Base-by-base conservation (phyloP, 306 rosid species). In the Urtica urens region DNA sequence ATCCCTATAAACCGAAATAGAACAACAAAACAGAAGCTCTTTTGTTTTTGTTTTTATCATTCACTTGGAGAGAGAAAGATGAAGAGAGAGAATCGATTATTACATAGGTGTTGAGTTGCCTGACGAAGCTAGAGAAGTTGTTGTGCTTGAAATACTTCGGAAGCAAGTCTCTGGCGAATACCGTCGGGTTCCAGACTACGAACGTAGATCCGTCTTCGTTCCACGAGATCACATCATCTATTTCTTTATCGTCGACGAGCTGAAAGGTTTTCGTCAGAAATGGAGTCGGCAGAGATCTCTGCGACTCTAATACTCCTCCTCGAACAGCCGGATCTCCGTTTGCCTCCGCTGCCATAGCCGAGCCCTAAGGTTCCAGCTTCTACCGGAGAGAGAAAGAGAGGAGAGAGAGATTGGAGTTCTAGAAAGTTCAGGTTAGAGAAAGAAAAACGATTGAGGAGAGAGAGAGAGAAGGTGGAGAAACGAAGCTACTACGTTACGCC, bases 51-150 rank as follows among this genome's bases (percentile, higher is more conserved):
- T n/a, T n/a, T n/a, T n/a, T n/a, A n/a, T n/a, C n/a, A n/a, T n/a
- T n/a, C n/a, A n/a, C n/a, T n/a, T 2, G 15, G 3, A 45, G n/a
- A 3, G 11, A 18, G 42, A 13, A 17, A n/a, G 0, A 17, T 25
- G 14, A 22, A 26, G 19, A 1, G 22, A 10, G 4, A 2, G 27
- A 22, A 14, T 10, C 18, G 12, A 7, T 0, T 4, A 23, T 49
- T 76, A 90, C 99, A 41, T 90, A 90, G 51, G 99, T 90, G 59
- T 90, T 90, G 56, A 90, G 93, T 49, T 81, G 99, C 22, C 99
- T 81, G 55, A 87, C 96, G 39, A 92, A 85, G 78, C 96, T 85
- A 1, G 96, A 82, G 78, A 92, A 92, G 65, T 92, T 92, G 53
- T 87, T 82, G 63, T 87, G 96, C 70, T 87, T 87, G 63, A 87